These are phyloP conservation scores for Mycosphaerella arachidis DNA, from an alignment of 2,329 filamentous ascomycete species.

Conservation along the genomic window DNA sequence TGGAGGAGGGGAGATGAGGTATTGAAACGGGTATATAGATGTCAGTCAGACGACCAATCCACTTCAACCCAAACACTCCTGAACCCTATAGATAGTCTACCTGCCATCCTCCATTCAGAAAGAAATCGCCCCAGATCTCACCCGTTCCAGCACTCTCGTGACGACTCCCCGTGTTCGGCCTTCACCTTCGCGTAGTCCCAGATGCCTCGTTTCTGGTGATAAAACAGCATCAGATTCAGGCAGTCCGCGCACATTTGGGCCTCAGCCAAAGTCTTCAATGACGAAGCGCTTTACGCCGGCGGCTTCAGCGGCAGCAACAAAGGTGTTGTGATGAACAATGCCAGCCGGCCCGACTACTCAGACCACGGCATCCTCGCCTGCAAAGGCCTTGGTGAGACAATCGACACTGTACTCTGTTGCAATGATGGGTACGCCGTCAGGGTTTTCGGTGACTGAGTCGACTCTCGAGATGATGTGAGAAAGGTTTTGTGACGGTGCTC, in stretches of 20 bases:
- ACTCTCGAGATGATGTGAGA: conserved; percentile 46
- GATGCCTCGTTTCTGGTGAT: not conserved
- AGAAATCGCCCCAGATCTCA: conserved; percentile 8
- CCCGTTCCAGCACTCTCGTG: conserved; percentile 48
- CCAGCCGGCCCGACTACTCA: conserved; percentile 13
- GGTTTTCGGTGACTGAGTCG: conserved; percentile 32
- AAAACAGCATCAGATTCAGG: conserved; percentile 7
- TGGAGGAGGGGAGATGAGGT: conserved; percentile 15
- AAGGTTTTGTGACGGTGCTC: conserved; percentile 19
- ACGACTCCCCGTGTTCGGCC: conserved; percentile 40
- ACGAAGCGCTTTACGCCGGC: conserved; percentile 19
- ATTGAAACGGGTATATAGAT: conserved; percentile 6
- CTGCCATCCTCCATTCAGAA: conserved; percentile 35
- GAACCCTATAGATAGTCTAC: conserved; percentile 33
- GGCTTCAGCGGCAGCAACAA: conserved; percentile 15
- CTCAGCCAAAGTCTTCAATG: conserved; percentile 29
- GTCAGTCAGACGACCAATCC: not conserved
- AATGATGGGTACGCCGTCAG: conserved; percentile 19
- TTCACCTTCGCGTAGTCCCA: conserved; percentile 28
- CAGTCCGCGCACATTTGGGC: conserved; percentile 22
- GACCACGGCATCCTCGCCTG: conserved; percentile 19
- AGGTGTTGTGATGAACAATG: conserved; percentile 6
- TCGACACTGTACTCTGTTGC: conserved; percentile 44
- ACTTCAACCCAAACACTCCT: not conserved
- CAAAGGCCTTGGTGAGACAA: conserved; percentile 40